phyloP scores from a whole-genome alignment of 768 basidiomycete genomes.

The Tephrocybe sp. region DNA sequence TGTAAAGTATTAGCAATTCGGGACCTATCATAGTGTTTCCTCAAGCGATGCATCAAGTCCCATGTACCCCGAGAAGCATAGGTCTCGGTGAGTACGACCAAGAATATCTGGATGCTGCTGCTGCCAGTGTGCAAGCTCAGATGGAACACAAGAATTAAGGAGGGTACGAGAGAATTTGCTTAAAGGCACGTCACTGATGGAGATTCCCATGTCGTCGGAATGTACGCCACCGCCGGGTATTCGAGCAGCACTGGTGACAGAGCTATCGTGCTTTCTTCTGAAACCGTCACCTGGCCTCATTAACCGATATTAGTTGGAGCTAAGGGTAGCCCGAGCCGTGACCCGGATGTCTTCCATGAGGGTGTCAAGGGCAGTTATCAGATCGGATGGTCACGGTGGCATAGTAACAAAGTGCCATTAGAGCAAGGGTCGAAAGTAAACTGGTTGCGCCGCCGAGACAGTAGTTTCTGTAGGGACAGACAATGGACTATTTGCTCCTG shows the following conservation, averaged over 20 bases:
- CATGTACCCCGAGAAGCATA: constrained; percentile 32
- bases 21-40: constrained; percentile 37
- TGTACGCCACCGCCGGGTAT: constrained; percentile 57
- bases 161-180: constrained; percentile 31
- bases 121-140: constrained; percentile 22
- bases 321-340: neutral
- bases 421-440: constrained; percentile 40
- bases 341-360: constrained; percentile 7
- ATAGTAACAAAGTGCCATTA: constrained; percentile 35
- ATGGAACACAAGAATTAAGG: constrained; percentile 59
- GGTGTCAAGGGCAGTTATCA: constrained; percentile 12
- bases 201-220: constrained; percentile 27
- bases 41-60: constrained; percentile 19
- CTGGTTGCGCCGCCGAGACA: constrained; percentile 14
- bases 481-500: constrained; percentile 9
- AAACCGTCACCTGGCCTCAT: constrained; percentile 26
- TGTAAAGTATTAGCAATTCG: neutral
- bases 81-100: constrained; percentile 26
- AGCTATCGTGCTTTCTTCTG: constrained; percentile 37
- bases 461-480: constrained; percentile 14
- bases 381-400: constrained; percentile 15
- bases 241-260: constrained; percentile 60
- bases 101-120: constrained; percentile 18
- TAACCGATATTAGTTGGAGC: constrained; percentile 22
- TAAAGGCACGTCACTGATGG: constrained; percentile 40